A percentile compares a stretch with the other conserved stretches of the same genome.
phyloP scores from a whole-genome alignment of 2,329 filamentous ascomycete species.

The Pezicula radicicola region DNA sequence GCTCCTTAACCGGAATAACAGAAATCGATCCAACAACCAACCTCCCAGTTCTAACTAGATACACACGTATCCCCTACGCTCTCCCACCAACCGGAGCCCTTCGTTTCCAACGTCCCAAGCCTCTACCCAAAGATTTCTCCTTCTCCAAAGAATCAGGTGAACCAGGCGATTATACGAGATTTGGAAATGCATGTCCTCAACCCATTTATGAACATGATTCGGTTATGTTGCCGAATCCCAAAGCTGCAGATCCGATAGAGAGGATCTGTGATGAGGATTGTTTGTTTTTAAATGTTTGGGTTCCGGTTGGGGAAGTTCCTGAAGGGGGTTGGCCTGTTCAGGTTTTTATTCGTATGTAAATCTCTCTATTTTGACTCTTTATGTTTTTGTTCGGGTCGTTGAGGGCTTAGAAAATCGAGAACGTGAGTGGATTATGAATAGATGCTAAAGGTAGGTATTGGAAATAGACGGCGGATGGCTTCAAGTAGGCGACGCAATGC shows the following conservation, averaged over 20 bases:
- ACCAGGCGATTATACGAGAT: conserved; percentile 33
- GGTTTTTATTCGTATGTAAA: not conserved
- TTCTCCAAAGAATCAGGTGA: conserved; percentile 21
- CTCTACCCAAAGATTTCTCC: conserved; percentile 23
- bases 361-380: not conserved
- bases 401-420: not conserved
- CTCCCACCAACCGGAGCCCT: conserved; percentile 10
- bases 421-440: not conserved
- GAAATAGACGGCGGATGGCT: conserved; percentile 42
- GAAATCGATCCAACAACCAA: not conserved
- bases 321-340: conserved; percentile 1
- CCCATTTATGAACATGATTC: conserved; percentile 11
- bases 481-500: conserved; percentile 38
- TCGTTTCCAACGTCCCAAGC: conserved; percentile 18
- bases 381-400: not conserved
- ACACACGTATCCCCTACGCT: conserved; percentile 10
- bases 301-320: conserved; percentile 21
- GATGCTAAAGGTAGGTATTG: not conserved
- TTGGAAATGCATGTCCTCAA: conserved; percentile 35
- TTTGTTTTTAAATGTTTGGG: conserved; percentile 44
- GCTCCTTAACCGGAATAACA: not conserved
- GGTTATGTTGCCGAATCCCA: conserved; percentile 5
- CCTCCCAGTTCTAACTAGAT: not conserved
- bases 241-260: conserved; percentile 9
- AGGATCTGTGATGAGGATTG: conserved; percentile 36